Conservation (phyloP, 1,284 basidiomycete genomes). For the Ceratobasidium sp. region DNA sequence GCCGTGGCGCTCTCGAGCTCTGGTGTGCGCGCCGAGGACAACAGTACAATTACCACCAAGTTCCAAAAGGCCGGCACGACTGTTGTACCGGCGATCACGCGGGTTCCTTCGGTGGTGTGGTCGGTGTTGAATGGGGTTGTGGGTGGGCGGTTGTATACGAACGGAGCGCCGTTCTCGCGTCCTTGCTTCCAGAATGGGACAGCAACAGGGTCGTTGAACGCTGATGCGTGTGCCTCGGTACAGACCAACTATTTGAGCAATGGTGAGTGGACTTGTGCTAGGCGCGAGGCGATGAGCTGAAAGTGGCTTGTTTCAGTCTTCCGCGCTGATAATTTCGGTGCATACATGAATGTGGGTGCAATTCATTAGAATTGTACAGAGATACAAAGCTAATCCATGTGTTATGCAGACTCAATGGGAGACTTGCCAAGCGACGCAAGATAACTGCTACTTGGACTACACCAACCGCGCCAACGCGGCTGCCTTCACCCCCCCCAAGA, state of each 20-base stretch:
- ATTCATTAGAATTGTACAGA: neutral
- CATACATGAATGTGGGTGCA: conserved; percentile 24
- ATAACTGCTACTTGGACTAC: conserved; percentile 37
- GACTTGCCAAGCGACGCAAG: conserved; percentile 33
- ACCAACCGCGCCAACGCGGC: conserved; percentile 36
- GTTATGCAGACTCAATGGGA: conserved; percentile 35
- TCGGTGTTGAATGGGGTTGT: conserved; percentile 29
- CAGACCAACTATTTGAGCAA: conserved; percentile 39
- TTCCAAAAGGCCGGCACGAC: conserved; percentile 32
- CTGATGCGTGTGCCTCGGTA: conserved; percentile 19
- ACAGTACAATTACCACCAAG: conserved; percentile 33
- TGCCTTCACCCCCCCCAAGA: conserved; percentile 21
- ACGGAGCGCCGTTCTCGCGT: conserved; percentile 35
- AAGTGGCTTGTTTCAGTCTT: neutral
- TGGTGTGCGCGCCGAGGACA: conserved; percentile 24
- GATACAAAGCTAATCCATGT: neutral
- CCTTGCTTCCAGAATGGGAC: conserved; percentile 37
- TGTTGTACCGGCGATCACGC: conserved; percentile 21
- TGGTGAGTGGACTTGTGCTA: neutral
- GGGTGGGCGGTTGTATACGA: conserved; percentile 35
- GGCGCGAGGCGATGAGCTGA: neutral
- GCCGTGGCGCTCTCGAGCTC: conserved; percentile 1
- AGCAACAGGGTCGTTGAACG: conserved; percentile 7
- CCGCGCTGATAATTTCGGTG: conserved; percentile 27
- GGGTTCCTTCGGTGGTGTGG: conserved; percentile 34